phyloP scores from a whole-genome alignment of 768 basidiomycete species.

The Agaricus bisporus region DNA sequence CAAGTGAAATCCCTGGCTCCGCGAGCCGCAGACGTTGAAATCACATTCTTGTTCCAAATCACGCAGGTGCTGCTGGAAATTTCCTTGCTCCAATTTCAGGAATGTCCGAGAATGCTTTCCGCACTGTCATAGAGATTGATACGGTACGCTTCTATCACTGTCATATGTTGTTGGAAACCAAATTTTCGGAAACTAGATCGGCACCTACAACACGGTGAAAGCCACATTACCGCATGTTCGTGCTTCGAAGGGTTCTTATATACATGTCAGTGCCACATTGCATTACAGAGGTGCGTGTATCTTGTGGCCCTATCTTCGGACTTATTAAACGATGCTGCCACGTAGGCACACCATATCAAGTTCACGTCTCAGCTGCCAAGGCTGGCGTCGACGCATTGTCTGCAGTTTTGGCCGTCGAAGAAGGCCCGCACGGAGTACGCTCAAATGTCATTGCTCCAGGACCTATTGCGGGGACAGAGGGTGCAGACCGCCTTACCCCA shows the following conservation, averaged over 20 bases:
- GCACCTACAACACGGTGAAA: slow-evolving; percentile 93
- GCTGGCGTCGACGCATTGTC: slow-evolving; percentile 90
- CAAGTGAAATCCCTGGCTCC: slow-evolving; percentile 24
- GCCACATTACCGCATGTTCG: slow-evolving; percentile 77
- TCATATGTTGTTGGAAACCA: not conserved
- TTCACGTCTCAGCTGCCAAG: slow-evolving; percentile 92
- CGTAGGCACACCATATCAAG: slow-evolving; percentile 77
- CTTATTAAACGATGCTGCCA: slow-evolving; percentile 8
- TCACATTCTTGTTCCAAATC: not conserved
- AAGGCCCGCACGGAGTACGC: slow-evolving; percentile 91
- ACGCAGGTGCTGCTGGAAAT: slow-evolving; percentile 88
- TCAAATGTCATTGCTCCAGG: slow-evolving; percentile 86
- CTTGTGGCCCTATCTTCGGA: slow-evolving; percentile 7
- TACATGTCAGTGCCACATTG: slow-evolving; percentile 85
- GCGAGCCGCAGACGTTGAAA: not conserved
- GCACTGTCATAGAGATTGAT: slow-evolving; percentile 91
- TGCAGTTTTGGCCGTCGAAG: slow-evolving; percentile 83
- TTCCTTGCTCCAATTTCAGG: slow-evolving; percentile 84
- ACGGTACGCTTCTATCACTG: slow-evolving; percentile 42
- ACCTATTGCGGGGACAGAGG: slow-evolving; percentile 76
- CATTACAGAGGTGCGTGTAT: slow-evolving; percentile 66
- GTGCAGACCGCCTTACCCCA: slow-evolving; percentile 50
- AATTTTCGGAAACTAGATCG: slow-evolving; percentile 45
- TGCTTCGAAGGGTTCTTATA: slow-evolving; percentile 69
- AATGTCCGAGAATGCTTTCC: slow-evolving; percentile 87